Percentiles rank a stretch among this genome's conserved stretches.
Evolutionary conservation across 805 yeast genomes (phyloP).

Genomic region (Pichia eremophila): DNA sequence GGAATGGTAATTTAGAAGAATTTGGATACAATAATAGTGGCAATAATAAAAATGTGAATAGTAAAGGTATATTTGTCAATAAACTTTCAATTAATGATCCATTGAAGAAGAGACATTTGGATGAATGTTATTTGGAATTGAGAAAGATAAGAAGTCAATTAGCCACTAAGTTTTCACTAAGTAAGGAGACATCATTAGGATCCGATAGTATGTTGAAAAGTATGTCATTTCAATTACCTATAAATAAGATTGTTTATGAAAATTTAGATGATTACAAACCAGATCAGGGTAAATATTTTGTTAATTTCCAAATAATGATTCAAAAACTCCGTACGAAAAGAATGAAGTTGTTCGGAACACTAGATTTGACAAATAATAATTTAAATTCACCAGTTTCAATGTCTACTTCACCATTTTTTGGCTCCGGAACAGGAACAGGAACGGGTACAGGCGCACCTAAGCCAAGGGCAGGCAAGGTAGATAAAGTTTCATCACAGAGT

Average conservation of each 20-base stretch:
- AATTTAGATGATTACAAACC: constrained; percentile 28
- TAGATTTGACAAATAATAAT: not conserved
- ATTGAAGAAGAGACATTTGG: constrained; percentile 22
- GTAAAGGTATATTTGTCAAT: constrained; percentile 13
- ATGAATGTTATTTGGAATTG: constrained; percentile 25
- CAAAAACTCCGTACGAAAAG: constrained; percentile 14
- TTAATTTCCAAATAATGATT: constrained; percentile 17
- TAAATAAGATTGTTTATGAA: constrained; percentile 36
- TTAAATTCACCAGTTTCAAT: not conserved
- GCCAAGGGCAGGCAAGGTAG: too few relatives aligned
- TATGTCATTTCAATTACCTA: constrained; percentile 48
- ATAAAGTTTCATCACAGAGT: too few relatives aligned
- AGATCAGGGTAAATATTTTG: constrained; percentile 22
- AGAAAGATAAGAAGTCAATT: constrained; percentile 33
- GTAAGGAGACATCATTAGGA: constrained; percentile 27
- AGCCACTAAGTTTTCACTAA: constrained; percentile 32
- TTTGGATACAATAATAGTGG: constrained; percentile 2
- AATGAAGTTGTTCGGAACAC: not conserved
- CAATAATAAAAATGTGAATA: not conserved
- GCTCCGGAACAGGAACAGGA: not conserved
- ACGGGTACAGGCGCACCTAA: not conserved
- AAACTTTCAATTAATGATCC: constrained; percentile 10
- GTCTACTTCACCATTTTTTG: not conserved
- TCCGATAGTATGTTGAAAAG: constrained; percentile 37
- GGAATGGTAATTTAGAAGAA: not conserved